Evolutionary conservation across 1,284 basidiomycete genomes (phyloP), one percentile per base, ranked within the genome.

Genomic region (Meripilus lineatus): DNA sequence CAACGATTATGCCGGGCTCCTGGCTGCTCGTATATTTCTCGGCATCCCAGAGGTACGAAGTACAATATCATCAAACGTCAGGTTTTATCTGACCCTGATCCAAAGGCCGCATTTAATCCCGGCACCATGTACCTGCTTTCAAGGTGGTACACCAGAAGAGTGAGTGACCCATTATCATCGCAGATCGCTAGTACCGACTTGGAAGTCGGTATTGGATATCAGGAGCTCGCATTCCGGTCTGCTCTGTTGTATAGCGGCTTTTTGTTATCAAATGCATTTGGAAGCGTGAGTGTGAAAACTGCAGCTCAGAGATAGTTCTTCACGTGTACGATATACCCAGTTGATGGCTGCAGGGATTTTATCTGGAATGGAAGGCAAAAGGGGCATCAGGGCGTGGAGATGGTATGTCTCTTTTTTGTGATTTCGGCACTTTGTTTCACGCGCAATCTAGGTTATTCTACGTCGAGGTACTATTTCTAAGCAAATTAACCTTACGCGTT

Each of bases 231-330:
- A 0, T 74, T 87, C 45, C 75, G 88, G 32, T 77, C 79, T 38
- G 80, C 84, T 1, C 71, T 88, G 44, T 70, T 91, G 3, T 87
- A 81, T 58, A 71, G 71, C 5, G 85, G 84, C 11, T 56, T 80
- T 3, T 64, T 89, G n/a, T 70, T 88, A 39, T 83, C 82, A 0
- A 89, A 87, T 63, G 86, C 87, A 2, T 88, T 89, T 57, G 84
- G 85, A 34, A 68, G 74, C 43, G 80, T 83, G 44, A 59, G 78
- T 30, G 8, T n/a, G n/a, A 30, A 8, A 30, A 10, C 10, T 30
- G n/a, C 28, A 30, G 28, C 8, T 30, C 28, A 30, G n/a, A 10
- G 28, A 8, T 30, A 8, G n/a, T n/a, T 30, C 28, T 17, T 13
- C 28, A 10, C 28, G n/a, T 35, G 22, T 11, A 34, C 32, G 30